Conservation (phyloP, 2,329 filamentous ascomycete genomes). For the Sporothrix variecibatus region DNA sequence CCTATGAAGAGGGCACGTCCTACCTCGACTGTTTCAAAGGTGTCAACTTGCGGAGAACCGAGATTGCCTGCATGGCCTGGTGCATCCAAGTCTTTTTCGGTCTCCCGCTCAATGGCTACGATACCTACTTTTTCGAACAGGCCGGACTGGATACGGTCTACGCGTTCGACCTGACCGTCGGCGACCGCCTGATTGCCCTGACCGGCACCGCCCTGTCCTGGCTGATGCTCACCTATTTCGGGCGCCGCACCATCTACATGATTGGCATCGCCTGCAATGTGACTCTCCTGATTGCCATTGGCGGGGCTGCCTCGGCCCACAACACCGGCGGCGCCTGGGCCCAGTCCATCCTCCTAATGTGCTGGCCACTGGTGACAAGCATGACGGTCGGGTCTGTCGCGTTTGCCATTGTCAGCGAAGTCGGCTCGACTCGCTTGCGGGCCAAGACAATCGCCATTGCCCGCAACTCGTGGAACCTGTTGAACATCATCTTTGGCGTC, state of each 20-base stretch:
- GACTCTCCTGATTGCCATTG: background rate
- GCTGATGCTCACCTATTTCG: constrained; percentile 19
- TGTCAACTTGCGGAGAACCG: constrained; percentile 52
- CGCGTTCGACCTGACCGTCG: constrained; percentile 12
- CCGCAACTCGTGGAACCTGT: background rate
- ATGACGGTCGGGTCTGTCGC: constrained; percentile 18
- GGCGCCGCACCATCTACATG: constrained; percentile 12
- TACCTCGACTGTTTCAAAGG: constrained; percentile 55
- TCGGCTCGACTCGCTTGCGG: constrained; percentile 1
- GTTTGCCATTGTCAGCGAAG: constrained; percentile 6
- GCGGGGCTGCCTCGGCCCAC: background rate
- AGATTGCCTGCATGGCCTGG: constrained; percentile 47
- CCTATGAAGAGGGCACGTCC: constrained; percentile 50
- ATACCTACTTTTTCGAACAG: constrained; percentile 27
- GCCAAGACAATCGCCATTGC: constrained; percentile 14
- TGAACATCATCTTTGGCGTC: constrained; percentile 18
- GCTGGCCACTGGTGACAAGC: constrained; percentile 2
- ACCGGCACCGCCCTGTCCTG: constrained; percentile 1
- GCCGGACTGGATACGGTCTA: constrained; percentile 7
- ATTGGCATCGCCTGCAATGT: constrained; percentile 12
- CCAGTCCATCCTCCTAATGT: constrained; percentile 22
- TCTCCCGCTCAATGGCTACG: constrained; percentile 4
- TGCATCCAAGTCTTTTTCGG: constrained; percentile 14
- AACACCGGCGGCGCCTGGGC: constrained; percentile 16
- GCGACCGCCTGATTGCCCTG: constrained; percentile 19